A percentile compares a stretch with the other conserved stretches of the same genome.
Conservation (phyloP, 441 rosid species). For the Viola pubescens region DNA sequence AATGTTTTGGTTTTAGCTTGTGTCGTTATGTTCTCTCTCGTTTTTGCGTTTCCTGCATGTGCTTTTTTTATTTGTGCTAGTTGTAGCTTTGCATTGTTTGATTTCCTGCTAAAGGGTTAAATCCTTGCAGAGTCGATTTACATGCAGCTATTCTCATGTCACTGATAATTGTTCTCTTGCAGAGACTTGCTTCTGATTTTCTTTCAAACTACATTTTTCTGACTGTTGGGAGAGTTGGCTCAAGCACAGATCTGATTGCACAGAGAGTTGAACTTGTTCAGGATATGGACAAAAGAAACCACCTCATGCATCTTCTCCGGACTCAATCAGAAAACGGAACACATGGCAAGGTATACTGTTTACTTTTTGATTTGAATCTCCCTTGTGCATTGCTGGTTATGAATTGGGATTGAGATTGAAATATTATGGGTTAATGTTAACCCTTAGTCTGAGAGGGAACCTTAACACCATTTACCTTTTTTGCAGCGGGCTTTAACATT, state of each 20-base stretch:
- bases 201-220: constrained; percentile 66
- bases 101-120: too few species aligned
- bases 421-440: neutral
- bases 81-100: too few species aligned
- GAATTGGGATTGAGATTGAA: too few species aligned
- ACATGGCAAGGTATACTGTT: constrained; percentile 46
- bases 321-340: constrained; percentile 51
- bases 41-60: too few species aligned
- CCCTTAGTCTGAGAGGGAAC: neutral
- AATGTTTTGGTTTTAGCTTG: too few species aligned
- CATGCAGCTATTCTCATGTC: neutral
- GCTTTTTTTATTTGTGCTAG: too few species aligned
- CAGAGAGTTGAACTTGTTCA: constrained; percentile 74
- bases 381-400: too few species aligned
- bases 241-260: constrained; percentile 77
- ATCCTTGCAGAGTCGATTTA: too few species aligned
- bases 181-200: constrained; percentile 87
- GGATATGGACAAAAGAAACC: constrained; percentile 76
- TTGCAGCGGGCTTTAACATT: constrained; percentile 67
- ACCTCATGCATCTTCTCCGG: constrained; percentile 66
- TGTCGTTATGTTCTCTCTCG: too few species aligned
- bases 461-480: neutral
- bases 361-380: neutral
- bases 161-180: constrained; percentile 21
- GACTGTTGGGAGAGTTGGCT: constrained; percentile 89